Conservation (phyloP, 2,329 filamentous ascomycete genomes). For the Pseudomassariella vexata region DNA sequence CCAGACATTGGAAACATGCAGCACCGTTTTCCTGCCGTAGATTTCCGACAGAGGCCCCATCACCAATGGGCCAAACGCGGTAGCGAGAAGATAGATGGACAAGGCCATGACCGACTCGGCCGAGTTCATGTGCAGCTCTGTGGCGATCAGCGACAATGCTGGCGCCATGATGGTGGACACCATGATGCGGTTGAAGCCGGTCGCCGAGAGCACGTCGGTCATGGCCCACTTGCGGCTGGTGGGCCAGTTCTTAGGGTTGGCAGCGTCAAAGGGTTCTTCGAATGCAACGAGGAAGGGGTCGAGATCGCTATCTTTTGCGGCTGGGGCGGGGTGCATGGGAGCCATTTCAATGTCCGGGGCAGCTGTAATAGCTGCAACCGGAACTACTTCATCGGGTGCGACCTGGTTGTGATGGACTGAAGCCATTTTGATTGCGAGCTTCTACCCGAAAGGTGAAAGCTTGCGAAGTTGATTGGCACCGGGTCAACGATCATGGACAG, state of each 20-base stretch:
- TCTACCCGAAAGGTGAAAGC: not conserved
- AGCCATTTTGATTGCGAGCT: not conserved
- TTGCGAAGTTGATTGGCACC: not conserved
- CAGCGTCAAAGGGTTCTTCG: conserved; percentile 20
- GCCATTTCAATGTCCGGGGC: not conserved
- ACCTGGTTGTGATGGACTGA: not conserved
- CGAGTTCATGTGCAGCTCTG: conserved; percentile 44
- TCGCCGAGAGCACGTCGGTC: conserved; percentile 41
- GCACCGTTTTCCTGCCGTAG: conserved; percentile 35
- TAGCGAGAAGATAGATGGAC: conserved; percentile 44
- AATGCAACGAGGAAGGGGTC: conserved; percentile 15
- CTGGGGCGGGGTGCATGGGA: not conserved
- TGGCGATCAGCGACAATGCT: conserved; percentile 40
- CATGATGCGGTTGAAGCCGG: conserved; percentile 45
- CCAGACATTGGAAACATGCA: conserved; percentile 43
- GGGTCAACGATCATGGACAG: not conserved
- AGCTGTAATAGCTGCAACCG: too few relatives aligned
- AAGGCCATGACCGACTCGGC: conserved; percentile 41
- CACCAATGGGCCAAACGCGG: conserved; percentile 41
- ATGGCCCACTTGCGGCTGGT: conserved; percentile 39
- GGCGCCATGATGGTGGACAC: conserved; percentile 48
- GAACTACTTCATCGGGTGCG: not conserved
- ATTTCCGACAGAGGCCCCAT: conserved; percentile 4
- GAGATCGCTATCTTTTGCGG: conserved; percentile 1
- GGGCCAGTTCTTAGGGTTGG: conserved; percentile 34